phyloP scores from a whole-genome alignment of 2,329 filamentous ascomycete species.

The Diaporthe humulicola region DNA sequence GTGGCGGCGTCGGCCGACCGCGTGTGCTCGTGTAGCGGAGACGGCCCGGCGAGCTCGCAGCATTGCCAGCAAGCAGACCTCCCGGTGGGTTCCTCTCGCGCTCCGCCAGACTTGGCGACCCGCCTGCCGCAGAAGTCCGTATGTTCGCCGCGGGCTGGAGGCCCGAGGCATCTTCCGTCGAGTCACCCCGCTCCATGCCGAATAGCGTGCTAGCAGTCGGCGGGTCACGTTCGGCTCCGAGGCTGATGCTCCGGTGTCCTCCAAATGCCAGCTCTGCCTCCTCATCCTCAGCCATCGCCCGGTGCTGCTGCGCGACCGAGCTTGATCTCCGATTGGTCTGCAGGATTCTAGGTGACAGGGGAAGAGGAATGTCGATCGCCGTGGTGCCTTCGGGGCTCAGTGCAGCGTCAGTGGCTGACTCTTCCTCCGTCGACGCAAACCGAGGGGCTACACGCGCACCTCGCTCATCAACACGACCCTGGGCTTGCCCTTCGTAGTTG shows the following conservation, averaged over 20 bases:
- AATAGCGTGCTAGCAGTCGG: constrained; percentile 75
- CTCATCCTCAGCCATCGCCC: constrained; percentile 68
- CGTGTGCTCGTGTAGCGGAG: constrained; percentile 57
- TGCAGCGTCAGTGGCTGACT: constrained; percentile 52
- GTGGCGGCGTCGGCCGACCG: constrained; percentile 57
- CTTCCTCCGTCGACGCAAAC: constrained; percentile 45
- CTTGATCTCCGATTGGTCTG: constrained; percentile 73
- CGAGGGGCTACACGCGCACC: constrained; percentile 46
- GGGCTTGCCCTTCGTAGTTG: constrained; percentile 66
- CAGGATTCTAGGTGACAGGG: constrained; percentile 73
- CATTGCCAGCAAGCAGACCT: constrained; percentile 41
- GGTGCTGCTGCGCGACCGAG: constrained; percentile 76
- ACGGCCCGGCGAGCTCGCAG: constrained; percentile 60
- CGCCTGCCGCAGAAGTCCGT: constrained; percentile 53
- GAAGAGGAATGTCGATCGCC: constrained; percentile 81
- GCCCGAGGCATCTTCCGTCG: constrained; percentile 48
- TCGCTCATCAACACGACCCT: constrained; percentile 45
- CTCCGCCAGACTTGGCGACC: constrained; percentile 53
- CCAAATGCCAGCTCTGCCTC: constrained; percentile 72
- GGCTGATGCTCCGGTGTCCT: constrained; percentile 75
- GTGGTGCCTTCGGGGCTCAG: constrained; percentile 67
- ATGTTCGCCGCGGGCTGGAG: constrained; percentile 60
- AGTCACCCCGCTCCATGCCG: constrained; percentile 56
- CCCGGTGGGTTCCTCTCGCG: constrained; percentile 61
- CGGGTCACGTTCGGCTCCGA: constrained; percentile 74